Evolutionary conservation across 305 asterid genomes (phyloP), one percentile per base, ranked within the genome.

Genomic region (Fraxinus angustifolia): DNA sequence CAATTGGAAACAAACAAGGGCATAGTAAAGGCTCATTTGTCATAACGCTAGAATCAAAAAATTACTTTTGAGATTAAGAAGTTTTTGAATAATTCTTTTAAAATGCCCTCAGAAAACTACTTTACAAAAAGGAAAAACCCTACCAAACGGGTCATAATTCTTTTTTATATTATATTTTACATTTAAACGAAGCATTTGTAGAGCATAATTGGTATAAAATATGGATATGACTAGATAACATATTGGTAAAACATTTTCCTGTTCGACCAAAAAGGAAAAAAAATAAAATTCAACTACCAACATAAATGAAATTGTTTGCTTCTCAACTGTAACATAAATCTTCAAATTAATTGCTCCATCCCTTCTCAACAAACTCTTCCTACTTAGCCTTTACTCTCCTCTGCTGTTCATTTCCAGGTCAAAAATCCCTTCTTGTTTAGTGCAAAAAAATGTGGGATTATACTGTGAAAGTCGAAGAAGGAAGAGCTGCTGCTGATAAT

Each of bases 391-490:
- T 53, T n/a, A 53, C 62, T 53, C 23, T 53, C 8, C 8, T 53
- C 23, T 4, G 23, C 23, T 4, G 62, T 53, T 53, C 23, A n/a
- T 53, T 53, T 53, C 23, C 23, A n/a, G 62, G 3, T 53, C 62
- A 53, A 53, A 53, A 53, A n/a, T 53, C 23, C 23, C 62, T 53
- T 53, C 23, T 53, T 16, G 62, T 53, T 50, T n/a, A n/a, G 62
- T n/a, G 62, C 23, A 14, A 53, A 75, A 30, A 0, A 84, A 90
- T 90, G 94, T 87, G 85, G 76, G 91, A 86, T 12, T 93, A 85
- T 45, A 74, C 75, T 16, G 97, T 93, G 73, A 87, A 95, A 86
- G 97, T 92, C 50, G 93, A 89, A 83, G 98, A 92, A 70, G 90
- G 81, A 11, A 83, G 85, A 58, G 70, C 84, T 23, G 88, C 87